Evolutionary conservation across 805 yeast genomes (phyloP).

Genomic region (Vanderwaltozyma verrucispora): DNA sequence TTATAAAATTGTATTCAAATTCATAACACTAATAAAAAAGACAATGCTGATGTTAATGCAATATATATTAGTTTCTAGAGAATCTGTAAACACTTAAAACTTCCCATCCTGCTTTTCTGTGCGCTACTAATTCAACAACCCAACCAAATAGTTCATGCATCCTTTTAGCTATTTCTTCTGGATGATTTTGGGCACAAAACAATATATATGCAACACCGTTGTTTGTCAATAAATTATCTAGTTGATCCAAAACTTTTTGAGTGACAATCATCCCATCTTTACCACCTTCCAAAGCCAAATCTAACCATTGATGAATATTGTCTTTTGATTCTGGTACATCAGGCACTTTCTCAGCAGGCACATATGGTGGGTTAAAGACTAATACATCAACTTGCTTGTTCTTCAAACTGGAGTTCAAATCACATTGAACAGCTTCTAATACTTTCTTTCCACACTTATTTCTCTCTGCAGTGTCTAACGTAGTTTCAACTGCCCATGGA

Average conservation of each 20-base stretch:
- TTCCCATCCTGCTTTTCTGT: conserved; percentile 94
- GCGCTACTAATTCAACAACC: conserved; percentile 41
- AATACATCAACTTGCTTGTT: conserved; percentile 50
- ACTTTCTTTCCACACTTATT: conserved; percentile 22
- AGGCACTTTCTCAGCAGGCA: conserved; percentile 78
- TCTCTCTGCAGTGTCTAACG: conserved; percentile 34
- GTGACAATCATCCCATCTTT: conserved; percentile 85
- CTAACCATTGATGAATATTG: conserved; percentile 63
- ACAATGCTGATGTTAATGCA: too few species aligned
- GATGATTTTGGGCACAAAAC: conserved; percentile 86
- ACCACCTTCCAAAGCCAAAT: conserved; percentile 86
- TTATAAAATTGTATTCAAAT: too few species aligned
- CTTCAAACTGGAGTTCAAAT: conserved; percentile 43
- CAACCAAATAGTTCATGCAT: conserved; percentile 40
- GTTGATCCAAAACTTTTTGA: conserved; percentile 41
- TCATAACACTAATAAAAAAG: too few species aligned
- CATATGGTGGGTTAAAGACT: conserved; percentile 94
- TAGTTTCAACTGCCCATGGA: conserved; percentile 59
- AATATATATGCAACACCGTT: conserved; percentile 77
- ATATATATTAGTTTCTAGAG: conserved; percentile 6
- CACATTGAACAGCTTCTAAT: conserved; percentile 46
- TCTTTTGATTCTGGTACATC: conserved; percentile 35
- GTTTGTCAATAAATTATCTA: conserved; percentile 42
- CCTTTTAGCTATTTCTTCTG: conserved; percentile 42
- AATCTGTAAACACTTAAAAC: conserved; percentile 69